Base-by-base conservation (phyloP, 2,329 filamentous ascomycete genomes). In the Ceratocystis variospora region DNA sequence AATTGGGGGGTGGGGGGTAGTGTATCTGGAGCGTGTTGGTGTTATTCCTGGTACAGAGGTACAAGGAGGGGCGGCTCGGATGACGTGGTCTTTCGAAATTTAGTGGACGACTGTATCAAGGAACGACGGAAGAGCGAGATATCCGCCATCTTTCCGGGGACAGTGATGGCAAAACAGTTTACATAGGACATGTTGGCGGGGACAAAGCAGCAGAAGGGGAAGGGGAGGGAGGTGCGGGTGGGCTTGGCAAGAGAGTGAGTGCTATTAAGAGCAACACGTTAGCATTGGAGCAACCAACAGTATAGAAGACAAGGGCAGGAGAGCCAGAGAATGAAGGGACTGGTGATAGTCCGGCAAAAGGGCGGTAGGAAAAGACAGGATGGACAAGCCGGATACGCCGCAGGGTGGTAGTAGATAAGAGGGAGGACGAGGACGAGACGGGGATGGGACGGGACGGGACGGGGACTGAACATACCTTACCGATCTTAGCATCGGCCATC, bases 401-500 rank as follows among this genome's bases (percentile, higher is more conserved):
- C n/a, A 50, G 48, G 4, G 15, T 5, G 10, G 10, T 15, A 33
- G 46, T 1, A 28, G 19, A 22, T 19, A 31, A 37, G 46, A 33
- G 6, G 4, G 12, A 37, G 19, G 45, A 33, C 8, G 12, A 37
- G 19, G 45, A 33, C 7, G 19, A 61, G 25, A 22, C 22, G 22
- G 1, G 22, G 22, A 22, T 1, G 22, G 22, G 22, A 22, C 22
- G 22, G n/a, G n/a, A n/a, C n/a, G 22, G 22, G 22, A 22, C 22
- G 1, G 22, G 22, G 5, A 41, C 15, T 7, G 33, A 5, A 48
- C 66, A 37, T 57, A 67, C 66, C 66, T 67, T 67, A 67, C 66
- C 31, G 53, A 61, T 61, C 66, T 67, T 67, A 62, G 61, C 50
- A 62, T 67, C 62, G n/a, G 66, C 61, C 66, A 67, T 67, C 6